phyloP scores from a whole-genome alignment of 2,329 filamentous ascomycete species.

The Mycosphaerella sp. region DNA sequence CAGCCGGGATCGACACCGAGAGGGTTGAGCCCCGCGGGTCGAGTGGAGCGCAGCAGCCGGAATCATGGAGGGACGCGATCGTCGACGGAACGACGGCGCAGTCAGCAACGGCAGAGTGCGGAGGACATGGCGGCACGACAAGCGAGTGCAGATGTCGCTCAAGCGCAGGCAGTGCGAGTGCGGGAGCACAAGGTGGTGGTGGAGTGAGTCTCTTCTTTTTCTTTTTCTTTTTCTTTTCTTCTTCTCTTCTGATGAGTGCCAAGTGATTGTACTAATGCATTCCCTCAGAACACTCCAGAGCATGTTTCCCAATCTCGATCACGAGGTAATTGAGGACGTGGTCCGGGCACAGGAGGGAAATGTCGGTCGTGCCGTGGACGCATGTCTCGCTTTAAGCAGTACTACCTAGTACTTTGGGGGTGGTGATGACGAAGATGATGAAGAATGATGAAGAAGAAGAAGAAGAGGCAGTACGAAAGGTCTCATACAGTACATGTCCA shows the following conservation, averaged over 20 bases:
- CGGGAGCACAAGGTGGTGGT: constrained; percentile 87
- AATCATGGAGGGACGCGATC: constrained; percentile 23
- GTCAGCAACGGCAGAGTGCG: constrained; percentile 49
- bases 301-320: constrained; percentile 95
- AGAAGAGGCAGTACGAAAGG: no score
- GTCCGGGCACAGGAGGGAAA: constrained; percentile 89
- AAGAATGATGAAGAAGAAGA: not conserved
- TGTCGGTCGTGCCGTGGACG: constrained; percentile 44
- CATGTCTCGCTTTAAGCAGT: constrained; percentile 40
- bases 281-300: constrained; percentile 64
- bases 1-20: constrained; percentile 42
- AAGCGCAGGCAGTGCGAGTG: constrained; percentile 73
- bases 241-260: not conserved
- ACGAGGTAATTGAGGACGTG: constrained; percentile 92
- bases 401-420: not conserved
- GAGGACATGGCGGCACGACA: constrained; percentile 87
- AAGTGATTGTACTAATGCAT: constrained; percentile 1
- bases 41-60: constrained; percentile 16
- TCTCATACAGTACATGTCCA: no score
- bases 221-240: not conserved
- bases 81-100: constrained; percentile 21
- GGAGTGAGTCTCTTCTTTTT: constrained; percentile 46
- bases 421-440: no score
- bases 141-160: constrained; percentile 80
- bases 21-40: constrained; percentile 40